A percentile compares a stretch with the other conserved stretches of the same genome.
These are phyloP conservation scores for Leccinum griseonigrum DNA, from an alignment of 1,284 basidiomycete genomes.

Conservation along the genomic window DNA sequence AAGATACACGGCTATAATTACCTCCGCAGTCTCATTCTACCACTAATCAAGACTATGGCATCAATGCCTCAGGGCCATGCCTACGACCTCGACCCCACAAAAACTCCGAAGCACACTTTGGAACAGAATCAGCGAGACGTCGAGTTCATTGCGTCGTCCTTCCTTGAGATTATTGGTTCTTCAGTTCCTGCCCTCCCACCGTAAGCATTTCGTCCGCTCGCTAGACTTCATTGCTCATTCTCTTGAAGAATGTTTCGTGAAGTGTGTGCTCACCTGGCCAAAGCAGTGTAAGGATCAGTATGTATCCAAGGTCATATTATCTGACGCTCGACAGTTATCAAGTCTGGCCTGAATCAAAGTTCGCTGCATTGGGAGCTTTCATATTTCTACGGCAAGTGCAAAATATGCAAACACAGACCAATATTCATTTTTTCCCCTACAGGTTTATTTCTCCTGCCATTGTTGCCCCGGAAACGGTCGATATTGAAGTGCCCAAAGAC, in stretches of 20 bases:
- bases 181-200: slow-evolving; percentile 73
- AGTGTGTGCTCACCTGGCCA: slow-evolving; percentile 82
- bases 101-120: slow-evolving; percentile 59
- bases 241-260: slow-evolving; percentile 77
- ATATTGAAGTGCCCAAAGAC: slow-evolving; percentile 75
- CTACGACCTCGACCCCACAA: slow-evolving; percentile 78
- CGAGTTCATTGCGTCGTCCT: slow-evolving; percentile 71
- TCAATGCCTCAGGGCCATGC: slow-evolving; percentile 71
- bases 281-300: slow-evolving; percentile 63
- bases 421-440: slow-evolving; percentile 5
- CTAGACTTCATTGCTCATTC: slow-evolving; percentile 7
- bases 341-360: slow-evolving; percentile 82
- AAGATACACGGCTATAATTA: slow-evolving; percentile 88
- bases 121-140: slow-evolving; percentile 72
- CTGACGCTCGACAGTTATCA: slow-evolving; percentile 37
- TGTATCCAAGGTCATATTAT: slow-evolving; percentile 5
- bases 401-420: not conserved
- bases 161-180: slow-evolving; percentile 73
- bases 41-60: slow-evolving; percentile 73
- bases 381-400: slow-evolving; percentile 74
- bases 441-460: slow-evolving; percentile 86
- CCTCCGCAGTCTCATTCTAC: slow-evolving; percentile 72
- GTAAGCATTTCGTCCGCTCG: slow-evolving; percentile 44
- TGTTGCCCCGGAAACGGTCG: slow-evolving; percentile 81
- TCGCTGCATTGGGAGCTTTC: slow-evolving; percentile 87